Base-by-base conservation (phyloP, 371 early-diverging fungal species). In the Cokeromyces recurvatus region DNA sequence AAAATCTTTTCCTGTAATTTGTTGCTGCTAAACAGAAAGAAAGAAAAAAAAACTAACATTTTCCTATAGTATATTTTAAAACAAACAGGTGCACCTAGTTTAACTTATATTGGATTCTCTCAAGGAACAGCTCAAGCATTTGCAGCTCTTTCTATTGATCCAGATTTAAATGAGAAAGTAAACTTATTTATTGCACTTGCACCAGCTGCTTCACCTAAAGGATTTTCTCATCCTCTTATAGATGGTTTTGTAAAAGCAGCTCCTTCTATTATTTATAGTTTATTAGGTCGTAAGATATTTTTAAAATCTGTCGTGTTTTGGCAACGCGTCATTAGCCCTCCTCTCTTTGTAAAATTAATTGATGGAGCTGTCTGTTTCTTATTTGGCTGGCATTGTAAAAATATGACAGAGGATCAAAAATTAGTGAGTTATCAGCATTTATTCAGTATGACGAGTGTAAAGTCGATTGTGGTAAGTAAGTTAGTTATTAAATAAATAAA, bases 101-200 rank as follows among this genome's bases (percentile, higher is more conserved):
- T 97, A 41, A 81, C 91, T 3, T 97, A 94, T 63, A 85, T 97
- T 55, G 97, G 97, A 9, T 95, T 95, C 55, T 92, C 92, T 15
- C 97, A 96, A 67, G 95, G 96, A 37, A 90, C 92, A 1, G 87
- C 93, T 4, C 89, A 88, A 54, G 86, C 85, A 16, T 93, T 95
- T 62, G 87, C 92, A 11, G 84, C 90, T 1, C 76, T 97, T 19
- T 87, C 92, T 14, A 73, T 90, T 47, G 82, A 82, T 55, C 79
- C 78, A 8, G 47, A 64, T 10, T 67, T 97, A 35, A 91, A 92
- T 67, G 63, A 79, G 38, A 81, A 89, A 55, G 71, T 96, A 58
- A 86, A 87, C 43, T 67, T 89, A 21, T 92, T 93, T 57, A 81
- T 95, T 49, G 94, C 92, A 0, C 61, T 97, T 34, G 95, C 94